phyloP scores from a whole-genome alignment of 2,329 filamentous ascomycete genomes.

The Fusarium sp. region DNA sequence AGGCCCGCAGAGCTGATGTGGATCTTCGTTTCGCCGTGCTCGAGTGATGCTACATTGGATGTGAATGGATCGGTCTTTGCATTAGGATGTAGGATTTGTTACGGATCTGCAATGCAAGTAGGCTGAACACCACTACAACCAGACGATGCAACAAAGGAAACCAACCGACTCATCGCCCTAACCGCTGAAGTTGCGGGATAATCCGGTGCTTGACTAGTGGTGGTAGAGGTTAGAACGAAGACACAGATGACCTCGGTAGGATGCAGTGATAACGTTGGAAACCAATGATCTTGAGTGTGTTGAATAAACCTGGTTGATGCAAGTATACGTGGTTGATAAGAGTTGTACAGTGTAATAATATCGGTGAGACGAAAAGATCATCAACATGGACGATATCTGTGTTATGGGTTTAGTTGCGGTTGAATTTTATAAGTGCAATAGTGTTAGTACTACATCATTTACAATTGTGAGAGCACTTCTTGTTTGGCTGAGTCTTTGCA shows the following conservation, averaged over 20 bases:
- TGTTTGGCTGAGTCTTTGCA: not conserved
- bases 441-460: too few species aligned
- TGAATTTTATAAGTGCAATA: too few species aligned
- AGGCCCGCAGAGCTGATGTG: slow-evolving; percentile 27
- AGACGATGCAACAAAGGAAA: not conserved
- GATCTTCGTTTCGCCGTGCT: slow-evolving; percentile 26
- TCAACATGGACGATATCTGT: not conserved
- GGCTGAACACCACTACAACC: not conserved
- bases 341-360: slow-evolving; percentile 6
- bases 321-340: slow-evolving; percentile 21
- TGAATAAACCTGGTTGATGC: slow-evolving; percentile 1
- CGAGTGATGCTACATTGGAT: slow-evolving; percentile 11
- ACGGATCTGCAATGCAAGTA: not conserved
- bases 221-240: slow-evolving; percentile 5
- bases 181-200: slow-evolving; percentile 12
- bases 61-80: slow-evolving; percentile 20
- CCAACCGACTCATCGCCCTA: slow-evolving; percentile 2
- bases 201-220: slow-evolving; percentile 5
- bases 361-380: not conserved
- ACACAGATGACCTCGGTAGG: not conserved
- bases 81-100: not conserved
- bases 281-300: slow-evolving; percentile 6
- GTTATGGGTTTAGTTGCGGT: not conserved
- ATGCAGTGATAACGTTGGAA: slow-evolving; percentile 9
- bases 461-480: not conserved